Conservation (phyloP, 768 basidiomycete species). For the Pisolithus albus region DNA sequence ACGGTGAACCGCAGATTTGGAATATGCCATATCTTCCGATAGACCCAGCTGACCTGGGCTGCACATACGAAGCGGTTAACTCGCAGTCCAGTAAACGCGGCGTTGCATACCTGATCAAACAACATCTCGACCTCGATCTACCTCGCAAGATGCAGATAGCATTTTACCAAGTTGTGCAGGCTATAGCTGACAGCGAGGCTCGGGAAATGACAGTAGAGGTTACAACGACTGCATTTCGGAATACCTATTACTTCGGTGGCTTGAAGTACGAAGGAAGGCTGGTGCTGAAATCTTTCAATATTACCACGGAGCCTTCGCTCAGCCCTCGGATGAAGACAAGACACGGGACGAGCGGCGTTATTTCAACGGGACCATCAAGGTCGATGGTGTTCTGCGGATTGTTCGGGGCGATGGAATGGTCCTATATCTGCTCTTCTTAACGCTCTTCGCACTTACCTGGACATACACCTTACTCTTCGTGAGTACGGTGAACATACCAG, state of each 20-base stretch:
- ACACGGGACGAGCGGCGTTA: conserved; percentile 61
- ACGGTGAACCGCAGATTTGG: conserved; percentile 66
- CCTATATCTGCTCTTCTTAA: conserved; percentile 89
- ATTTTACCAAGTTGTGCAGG: conserved; percentile 93
- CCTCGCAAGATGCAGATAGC: conserved; percentile 96
- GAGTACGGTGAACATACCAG: conserved; percentile 95
- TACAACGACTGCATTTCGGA: conserved; percentile 84
- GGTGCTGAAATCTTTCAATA: conserved; percentile 72
- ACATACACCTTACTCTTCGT: conserved; percentile 76
- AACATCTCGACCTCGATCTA: conserved; percentile 83
- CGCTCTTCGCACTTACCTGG: conserved; percentile 75
- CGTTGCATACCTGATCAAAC: conserved; percentile 94
- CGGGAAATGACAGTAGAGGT: conserved; percentile 95
- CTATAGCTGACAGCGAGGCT: conserved; percentile 85
- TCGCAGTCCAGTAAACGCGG: conserved; percentile 99
- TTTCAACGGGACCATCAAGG: conserved; percentile 81
- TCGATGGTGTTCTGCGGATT: conserved; percentile 79
- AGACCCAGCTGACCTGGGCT: conserved; percentile 93
- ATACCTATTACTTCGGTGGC: conserved; percentile 79
- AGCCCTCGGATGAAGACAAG: conserved; percentile 44
- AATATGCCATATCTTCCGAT: conserved; percentile 94
- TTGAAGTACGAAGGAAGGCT: conserved; percentile 76
- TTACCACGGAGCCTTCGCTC: conserved; percentile 54
- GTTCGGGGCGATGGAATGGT: conserved; percentile 90
- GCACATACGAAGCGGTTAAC: conserved; percentile 97